Evolutionary conservation across 2,329 filamentous ascomycete genomes (phyloP).

Genomic region (Epicoccum nigrum): DNA sequence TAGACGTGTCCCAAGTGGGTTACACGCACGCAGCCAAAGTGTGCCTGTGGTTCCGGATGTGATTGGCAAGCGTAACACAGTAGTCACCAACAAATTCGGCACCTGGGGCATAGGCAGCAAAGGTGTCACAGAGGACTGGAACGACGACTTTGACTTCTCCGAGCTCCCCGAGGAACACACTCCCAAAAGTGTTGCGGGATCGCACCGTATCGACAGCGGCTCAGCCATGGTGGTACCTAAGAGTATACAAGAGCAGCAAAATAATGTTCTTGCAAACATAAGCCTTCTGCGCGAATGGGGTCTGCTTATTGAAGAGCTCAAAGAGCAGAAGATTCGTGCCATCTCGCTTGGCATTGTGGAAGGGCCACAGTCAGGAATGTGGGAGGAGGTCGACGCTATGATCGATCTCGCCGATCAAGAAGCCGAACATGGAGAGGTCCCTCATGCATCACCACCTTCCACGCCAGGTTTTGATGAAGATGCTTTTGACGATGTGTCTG

Average conservation of each 20-base stretch:
- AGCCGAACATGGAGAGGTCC: constrained; percentile 63
- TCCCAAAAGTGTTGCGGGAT: constrained; percentile 40
- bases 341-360: constrained; percentile 69
- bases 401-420: constrained; percentile 79
- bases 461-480: constrained; percentile 64
- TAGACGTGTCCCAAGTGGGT: constrained; percentile 70
- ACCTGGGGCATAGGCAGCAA: constrained; percentile 84
- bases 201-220: constrained; percentile 53
- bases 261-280: constrained; percentile 81
- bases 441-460: constrained; percentile 60
- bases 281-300: constrained; percentile 84
- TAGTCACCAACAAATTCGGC: constrained; percentile 73
- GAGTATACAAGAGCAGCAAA: constrained; percentile 80
- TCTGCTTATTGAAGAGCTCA: constrained; percentile 80
- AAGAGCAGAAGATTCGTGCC: constrained; percentile 74
- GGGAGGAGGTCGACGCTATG: constrained; percentile 85
- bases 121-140: constrained; percentile 84
- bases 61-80: constrained; percentile 57
- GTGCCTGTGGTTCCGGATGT: constrained; percentile 73
- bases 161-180: constrained; percentile 53
- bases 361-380: constrained; percentile 66
- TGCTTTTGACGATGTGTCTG: constrained; percentile 61
- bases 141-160: constrained; percentile 84
- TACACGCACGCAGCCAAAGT: constrained; percentile 80
- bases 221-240: constrained; percentile 73